Base-by-base conservation (phyloP, 2,329 filamentous ascomycete genomes). In the Didymella keratinophila region DNA sequence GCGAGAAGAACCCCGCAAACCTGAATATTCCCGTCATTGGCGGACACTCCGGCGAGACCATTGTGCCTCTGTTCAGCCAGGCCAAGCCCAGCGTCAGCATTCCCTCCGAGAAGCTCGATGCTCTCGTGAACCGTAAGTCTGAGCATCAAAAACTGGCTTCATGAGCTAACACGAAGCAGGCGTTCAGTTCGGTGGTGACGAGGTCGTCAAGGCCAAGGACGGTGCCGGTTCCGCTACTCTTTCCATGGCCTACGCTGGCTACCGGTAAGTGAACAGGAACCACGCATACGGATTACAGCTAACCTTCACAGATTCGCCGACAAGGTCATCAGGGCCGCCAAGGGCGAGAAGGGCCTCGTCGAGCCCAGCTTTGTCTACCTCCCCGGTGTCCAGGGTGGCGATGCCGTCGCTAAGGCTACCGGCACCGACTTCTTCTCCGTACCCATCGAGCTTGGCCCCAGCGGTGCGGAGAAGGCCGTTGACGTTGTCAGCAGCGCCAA, bases 281-380 rank as follows among this genome's bases (percentile, higher is more conserved):
- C 11, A n/a, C 3, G 27, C 32, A 7, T 32, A 2, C 18, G 7
- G 28, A 14, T 8, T 36, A 41, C 9, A 47, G 30, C 64, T 70
- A 42, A 73, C 55, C 25, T 12, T 3, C 18, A 10, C 52, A 93
- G 93, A 73, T 98, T 98, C 76, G 92, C 95, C 71, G 93, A 98
- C 85, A 93, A 93, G 82, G 85, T 99, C 60, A 88, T 99, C 76
- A 93, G 90, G 83, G 95, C 93, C 70, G 79, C 84, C 73, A 91
- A 91, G 81, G 95, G 95, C 67, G 90, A 96, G 86, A 92, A 92
- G 82, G 92, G 92, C 66, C 90, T 99, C 70, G 84, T 97, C 63
- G 94, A 97, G 85, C 93, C 94, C 71, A 95, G 92, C 78, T 99
- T 90, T 80, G 89, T 99, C 81, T 97, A 97, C 84, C 90, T 98